Base-by-base conservation (phyloP, 73 alveolate species). In the Blepharisma stoltei region DNA sequence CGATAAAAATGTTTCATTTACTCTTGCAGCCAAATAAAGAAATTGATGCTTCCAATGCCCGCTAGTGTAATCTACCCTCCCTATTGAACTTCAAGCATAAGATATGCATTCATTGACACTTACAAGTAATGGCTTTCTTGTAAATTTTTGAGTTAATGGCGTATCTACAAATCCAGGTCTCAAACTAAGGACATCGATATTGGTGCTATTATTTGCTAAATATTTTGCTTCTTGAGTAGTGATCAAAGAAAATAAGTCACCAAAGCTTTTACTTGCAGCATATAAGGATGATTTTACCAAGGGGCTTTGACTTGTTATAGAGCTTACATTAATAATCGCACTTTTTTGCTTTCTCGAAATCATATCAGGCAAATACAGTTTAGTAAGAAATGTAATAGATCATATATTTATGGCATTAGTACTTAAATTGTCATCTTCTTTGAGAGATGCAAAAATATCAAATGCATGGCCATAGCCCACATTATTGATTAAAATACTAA, bases 401-500 rank as follows among this genome's bases (percentile, higher is more conserved):
- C 73, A 60, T 14, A 60, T 4, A 25, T 60, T 60, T 60, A 60
- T 14, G 2, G 73, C 73, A 25, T 60, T 60, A 14, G 14, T n/a
- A 60, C 2, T 60, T 60, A 60, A 20, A 8, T 60, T 38, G 14
- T 60, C 46, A 60, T n/a, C 46, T 8, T n/a, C 23, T 20, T 25
- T 14, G 18, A 60, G 45, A 32, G 41, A 32, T 32, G 41, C 41
- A 32, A 32, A 32, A 32, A 60, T 9, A 60, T 14, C 49, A 14
- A n/a, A n/a, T 14, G 38, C 45, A 25, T 60, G 73, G 5, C 14
- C 14, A 25, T 60, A 25, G 5, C 53, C 71, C 2, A 83, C 92
- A 82, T 91, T 91, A 70, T 93, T 93, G 54, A 93, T 79, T 47
- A 93, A 76, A 18, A 93, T 70, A 32, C 93, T 78, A 9, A 93